phyloP scores from a whole-genome alignment of 441 rosid genomes.

The Dalechampia spathulata region DNA sequence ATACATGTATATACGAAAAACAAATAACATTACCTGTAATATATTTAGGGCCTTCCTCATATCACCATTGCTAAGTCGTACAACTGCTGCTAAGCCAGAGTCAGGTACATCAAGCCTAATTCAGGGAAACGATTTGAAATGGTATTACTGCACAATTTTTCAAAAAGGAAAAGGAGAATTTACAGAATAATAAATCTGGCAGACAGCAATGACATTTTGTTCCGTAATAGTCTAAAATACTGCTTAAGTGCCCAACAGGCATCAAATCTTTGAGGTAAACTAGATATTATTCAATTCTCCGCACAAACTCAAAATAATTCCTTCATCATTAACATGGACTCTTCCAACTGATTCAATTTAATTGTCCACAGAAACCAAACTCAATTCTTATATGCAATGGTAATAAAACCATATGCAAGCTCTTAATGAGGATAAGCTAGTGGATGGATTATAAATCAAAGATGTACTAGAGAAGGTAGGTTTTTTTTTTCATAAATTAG shows the following conservation, averaged over 20 bases:
- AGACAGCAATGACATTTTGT: background rate
- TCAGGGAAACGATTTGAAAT: constrained; percentile 6
- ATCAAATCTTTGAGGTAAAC: background rate
- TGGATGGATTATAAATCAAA: too few species aligned
- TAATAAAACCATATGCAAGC: too few species aligned
- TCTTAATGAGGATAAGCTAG: too few species aligned
- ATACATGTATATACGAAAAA: constrained; percentile 7
- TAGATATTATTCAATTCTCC: background rate
- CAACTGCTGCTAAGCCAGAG: constrained; percentile 75
- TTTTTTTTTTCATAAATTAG: too few species aligned
- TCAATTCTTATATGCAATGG: background rate
- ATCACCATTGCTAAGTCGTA: constrained; percentile 91
- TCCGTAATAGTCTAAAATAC: background rate
- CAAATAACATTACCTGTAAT: constrained; percentile 55
- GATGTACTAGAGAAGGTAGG: too few species aligned
- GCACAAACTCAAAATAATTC: background rate
- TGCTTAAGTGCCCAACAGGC: background rate
- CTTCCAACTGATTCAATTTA: background rate
- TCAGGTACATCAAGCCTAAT: constrained; percentile 79
- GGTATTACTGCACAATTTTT: background rate
- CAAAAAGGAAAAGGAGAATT: background rate
- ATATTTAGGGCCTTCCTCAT: constrained; percentile 98
- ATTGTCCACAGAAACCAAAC: background rate
- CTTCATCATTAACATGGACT: background rate
- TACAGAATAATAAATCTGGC: background rate